These are phyloP conservation scores for Isoetes taiwanensis DNA, from an alignment of 75 land plant genomes.

Conservation along the genomic window DNA sequence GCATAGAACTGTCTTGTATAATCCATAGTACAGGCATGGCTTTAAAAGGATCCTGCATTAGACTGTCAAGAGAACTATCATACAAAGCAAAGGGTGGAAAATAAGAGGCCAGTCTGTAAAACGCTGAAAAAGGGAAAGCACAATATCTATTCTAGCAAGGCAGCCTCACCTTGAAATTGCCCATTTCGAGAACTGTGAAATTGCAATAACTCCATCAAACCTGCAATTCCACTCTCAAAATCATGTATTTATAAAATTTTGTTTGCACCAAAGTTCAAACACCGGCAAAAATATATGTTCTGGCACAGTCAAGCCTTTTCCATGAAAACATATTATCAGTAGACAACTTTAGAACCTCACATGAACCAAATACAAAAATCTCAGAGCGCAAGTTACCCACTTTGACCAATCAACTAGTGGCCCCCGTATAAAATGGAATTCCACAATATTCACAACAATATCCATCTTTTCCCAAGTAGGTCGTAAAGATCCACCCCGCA, in stretches of 20 bases:
- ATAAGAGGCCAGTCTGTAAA: too few relatives aligned
- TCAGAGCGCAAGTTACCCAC: constrained; percentile 31
- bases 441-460: constrained; percentile 31
- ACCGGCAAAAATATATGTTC: too few relatives aligned
- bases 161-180: constrained; percentile 40
- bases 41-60: constrained; percentile 83
- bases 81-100: too few relatives aligned
- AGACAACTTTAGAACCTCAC: too few relatives aligned
- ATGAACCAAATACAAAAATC: too few relatives aligned
- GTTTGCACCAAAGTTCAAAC: too few relatives aligned
- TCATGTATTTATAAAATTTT: too few relatives aligned
- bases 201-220: constrained; percentile 70
- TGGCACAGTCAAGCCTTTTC: too few relatives aligned
- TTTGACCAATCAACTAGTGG: constrained; percentile 59
- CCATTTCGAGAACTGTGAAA: constrained; percentile 42
- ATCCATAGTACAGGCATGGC: constrained; percentile 72
- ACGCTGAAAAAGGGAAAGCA: constrained; percentile 12
- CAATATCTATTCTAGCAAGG: constrained; percentile 1
- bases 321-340: too few relatives aligned
- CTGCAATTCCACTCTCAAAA: too few relatives aligned
- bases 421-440: constrained; percentile 7
- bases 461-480: constrained; percentile 52
- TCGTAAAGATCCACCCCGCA: constrained; percentile 58
- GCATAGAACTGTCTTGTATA: constrained; percentile 40
- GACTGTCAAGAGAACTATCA: too few relatives aligned